These are phyloP conservation scores for Musa schizocarpa DNA, from an alignment of 176 grass and related monocot genomes.

Conservation along the genomic window DNA sequence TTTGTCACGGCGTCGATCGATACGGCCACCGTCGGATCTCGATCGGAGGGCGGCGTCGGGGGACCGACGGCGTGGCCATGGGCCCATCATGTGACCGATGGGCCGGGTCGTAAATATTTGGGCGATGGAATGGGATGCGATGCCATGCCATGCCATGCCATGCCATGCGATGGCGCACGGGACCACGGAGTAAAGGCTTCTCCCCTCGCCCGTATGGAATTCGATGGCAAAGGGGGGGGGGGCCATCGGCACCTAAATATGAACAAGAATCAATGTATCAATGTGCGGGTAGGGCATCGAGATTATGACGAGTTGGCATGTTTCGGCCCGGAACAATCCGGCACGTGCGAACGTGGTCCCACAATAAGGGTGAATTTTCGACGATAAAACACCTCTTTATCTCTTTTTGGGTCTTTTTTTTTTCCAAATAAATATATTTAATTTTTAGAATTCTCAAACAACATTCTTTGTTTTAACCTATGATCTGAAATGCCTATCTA, in stretches of 20 bases:
- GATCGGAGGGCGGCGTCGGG: not conserved
- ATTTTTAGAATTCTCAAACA: no score
- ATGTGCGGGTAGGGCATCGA: not conserved
- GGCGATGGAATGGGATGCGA: not conserved
- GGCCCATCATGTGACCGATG: not conserved
- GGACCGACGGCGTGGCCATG: not conserved
- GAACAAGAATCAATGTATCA: not conserved
- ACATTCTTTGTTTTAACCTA: no score
- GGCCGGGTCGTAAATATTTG: not conserved
- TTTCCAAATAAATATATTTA: no score
- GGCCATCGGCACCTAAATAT: not conserved
- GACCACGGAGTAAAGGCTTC: not conserved
- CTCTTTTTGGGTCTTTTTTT: no score
- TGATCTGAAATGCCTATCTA: no score
- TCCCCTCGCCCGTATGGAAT: no score
- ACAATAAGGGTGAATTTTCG: no score
- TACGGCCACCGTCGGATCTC: not conserved
- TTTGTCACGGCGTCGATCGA: no score
- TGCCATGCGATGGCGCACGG: not conserved
- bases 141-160: not conserved
- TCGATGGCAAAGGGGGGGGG: not conserved
- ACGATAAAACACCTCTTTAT: no score
- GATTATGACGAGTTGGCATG: not conserved
- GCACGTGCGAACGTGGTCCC: no score
- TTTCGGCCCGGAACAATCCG: not conserved